These are phyloP conservation scores for Backusella morwellensis DNA, from an alignment of 192 early-diverging fungal species.

Conservation along the genomic window DNA sequence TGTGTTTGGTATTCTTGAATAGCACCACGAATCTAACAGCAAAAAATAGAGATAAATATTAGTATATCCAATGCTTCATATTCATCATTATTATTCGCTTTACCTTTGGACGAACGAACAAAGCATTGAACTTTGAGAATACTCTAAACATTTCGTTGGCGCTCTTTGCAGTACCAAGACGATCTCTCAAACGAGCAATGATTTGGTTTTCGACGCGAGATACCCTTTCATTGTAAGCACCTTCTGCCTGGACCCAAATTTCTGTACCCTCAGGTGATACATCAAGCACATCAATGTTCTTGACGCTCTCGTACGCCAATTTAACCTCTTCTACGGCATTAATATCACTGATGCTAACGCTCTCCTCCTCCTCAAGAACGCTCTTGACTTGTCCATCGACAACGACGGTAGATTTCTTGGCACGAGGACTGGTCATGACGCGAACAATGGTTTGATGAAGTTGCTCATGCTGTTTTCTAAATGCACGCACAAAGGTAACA, in stretches of 20 bases:
- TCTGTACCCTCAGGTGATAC: slow-evolving; percentile 91
- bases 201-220: slow-evolving; percentile 97
- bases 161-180: slow-evolving; percentile 92
- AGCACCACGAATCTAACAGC: slow-evolving; percentile 86
- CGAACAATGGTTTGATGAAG: slow-evolving; percentile 93
- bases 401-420: slow-evolving; percentile 35
- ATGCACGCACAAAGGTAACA: slow-evolving; percentile 82
- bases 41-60: too few species aligned
- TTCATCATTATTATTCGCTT: neutral
- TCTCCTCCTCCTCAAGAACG: slow-evolving; percentile 45
- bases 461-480: slow-evolving; percentile 97
- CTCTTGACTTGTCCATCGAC: slow-evolving; percentile 35
- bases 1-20: slow-evolving; percentile 99
- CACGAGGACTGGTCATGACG: slow-evolving; percentile 74
- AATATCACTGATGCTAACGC: slow-evolving; percentile 57
- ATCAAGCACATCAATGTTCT: slow-evolving; percentile 93
- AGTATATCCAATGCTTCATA: neutral
- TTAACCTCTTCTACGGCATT: slow-evolving; percentile 88
- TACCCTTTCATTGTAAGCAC: slow-evolving; percentile 92
- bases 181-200: slow-evolving; percentile 88
- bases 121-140: slow-evolving; percentile 99
- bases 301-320: slow-evolving; percentile 88
- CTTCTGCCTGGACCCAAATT: slow-evolving; percentile 88
- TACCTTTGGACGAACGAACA: slow-evolving; percentile 96
- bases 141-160: slow-evolving; percentile 99